Base-by-base conservation (phyloP, 306 rosid species). In the Gynostemma pentaphyllum region DNA sequence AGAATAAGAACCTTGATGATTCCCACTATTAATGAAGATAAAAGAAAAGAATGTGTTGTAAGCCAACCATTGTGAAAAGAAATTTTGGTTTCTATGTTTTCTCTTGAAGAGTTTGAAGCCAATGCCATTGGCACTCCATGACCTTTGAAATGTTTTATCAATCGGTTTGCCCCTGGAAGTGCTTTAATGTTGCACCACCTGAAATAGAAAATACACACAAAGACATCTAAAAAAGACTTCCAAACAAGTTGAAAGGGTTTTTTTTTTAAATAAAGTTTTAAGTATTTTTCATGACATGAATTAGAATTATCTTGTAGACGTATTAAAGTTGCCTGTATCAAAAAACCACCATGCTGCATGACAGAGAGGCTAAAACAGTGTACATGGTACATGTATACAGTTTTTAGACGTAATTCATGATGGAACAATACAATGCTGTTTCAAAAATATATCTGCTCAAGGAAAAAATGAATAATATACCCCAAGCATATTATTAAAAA, bases 151-250 rank as follows among this genome's bases (percentile, higher is more conserved):
- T 92, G 96, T 64, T 86, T 88, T 45, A 92, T 82, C 79, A 92
- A 61, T 62, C 95, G 82, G 66, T 81, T 76, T 37, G 98, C 94
- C 47, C 98, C 98, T 5, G 95, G 94, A 64, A 86, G 88, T 52
- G 95, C 84, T 78, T 79, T 88, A 37, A 83, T 82, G 66, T 86
- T 88, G 80, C 83, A 74, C 90, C 88, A 88, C 84, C 98, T 92
- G 70, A 63, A 70, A 61, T 15, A 51, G 69, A 55, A 80, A 66
- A 54, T 48, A 55, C 45, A n/a, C n/a, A 49, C 51, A 69, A 55
- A 50, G 16, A 55, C 19, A 6, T n/a, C 62, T 72, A 45, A 76
- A 53, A 48, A 39, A n/a, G n/a, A 55, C 48, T 16, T 13, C 34
- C 23, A 44, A 9, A 45, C 49, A 70, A 73, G n/a, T n/a, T n/a